Conservation (phyloP, 2,329 filamentous ascomycete genomes). For the Penicillium corylophilum region DNA sequence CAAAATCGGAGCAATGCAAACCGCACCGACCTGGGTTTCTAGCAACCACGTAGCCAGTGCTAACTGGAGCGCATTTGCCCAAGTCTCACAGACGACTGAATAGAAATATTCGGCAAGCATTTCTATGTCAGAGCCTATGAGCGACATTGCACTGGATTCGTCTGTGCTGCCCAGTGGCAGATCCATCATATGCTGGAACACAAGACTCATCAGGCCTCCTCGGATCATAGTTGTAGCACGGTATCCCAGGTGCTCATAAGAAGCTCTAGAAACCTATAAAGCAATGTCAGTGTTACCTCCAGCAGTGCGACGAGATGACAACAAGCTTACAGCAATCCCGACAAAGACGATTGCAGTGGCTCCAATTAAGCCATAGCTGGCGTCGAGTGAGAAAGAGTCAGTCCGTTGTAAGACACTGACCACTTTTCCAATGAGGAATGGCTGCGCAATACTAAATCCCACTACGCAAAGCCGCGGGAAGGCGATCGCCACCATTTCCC, state of each 20-base stretch:
- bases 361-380: neutral
- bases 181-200: constrained; percentile 21
- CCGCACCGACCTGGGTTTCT: constrained; percentile 30
- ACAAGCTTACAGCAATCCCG: neutral
- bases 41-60: constrained; percentile 36
- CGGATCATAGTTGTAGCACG: constrained; percentile 20
- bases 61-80: constrained; percentile 37
- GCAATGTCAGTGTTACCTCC: neutral
- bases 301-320: neutral
- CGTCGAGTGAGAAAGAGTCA: neutral
- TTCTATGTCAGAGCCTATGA: constrained; percentile 23
- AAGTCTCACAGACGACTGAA: constrained; percentile 28
- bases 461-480: constrained; percentile 16
- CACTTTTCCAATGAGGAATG: constrained; percentile 14
- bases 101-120: constrained; percentile 24
- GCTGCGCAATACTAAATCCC: constrained; percentile 19
- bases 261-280: constrained; percentile 11
- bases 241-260: constrained; percentile 13
- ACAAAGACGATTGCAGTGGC: neutral
- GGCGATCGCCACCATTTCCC: constrained; percentile 12
- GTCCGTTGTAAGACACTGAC: constrained; percentile 9
- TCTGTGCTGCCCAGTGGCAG: constrained; percentile 18
- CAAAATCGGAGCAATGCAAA: constrained; percentile 33
- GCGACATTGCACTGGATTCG: constrained; percentile 24
- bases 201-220: constrained; percentile 20